Conservation (phyloP, 2,329 filamentous ascomycete genomes). For the Rhynchosporium secalis region DNA sequence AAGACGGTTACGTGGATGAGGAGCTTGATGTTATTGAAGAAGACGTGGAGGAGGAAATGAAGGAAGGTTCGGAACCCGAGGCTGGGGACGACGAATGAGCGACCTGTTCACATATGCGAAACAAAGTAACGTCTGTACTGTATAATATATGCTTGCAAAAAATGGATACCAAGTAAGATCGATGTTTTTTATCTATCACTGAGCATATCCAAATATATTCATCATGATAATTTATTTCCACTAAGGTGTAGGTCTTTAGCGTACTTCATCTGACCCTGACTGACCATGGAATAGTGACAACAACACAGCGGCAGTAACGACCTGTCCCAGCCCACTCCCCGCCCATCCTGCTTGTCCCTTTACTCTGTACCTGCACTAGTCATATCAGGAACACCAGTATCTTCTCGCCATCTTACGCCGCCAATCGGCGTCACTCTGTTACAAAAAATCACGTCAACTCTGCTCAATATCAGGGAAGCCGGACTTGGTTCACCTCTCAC, state of each 20-base stretch:
- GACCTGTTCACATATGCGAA: background rate
- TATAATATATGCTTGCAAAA: background rate
- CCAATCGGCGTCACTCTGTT: background rate
- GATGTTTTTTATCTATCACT: too few species aligned
- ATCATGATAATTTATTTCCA: too few species aligned
- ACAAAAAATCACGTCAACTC: conserved; percentile 12
- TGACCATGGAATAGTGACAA: conserved; percentile 4
- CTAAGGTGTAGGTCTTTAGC: background rate
- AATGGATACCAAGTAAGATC: conserved; percentile 7
- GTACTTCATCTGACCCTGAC: background rate
- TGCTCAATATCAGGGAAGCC: background rate
- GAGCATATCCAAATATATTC: too few species aligned
- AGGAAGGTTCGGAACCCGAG: conserved; percentile 33
- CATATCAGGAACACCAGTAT: conserved; percentile 2
- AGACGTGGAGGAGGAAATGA: conserved; percentile 27
- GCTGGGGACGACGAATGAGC: conserved; percentile 20
- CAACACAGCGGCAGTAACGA: conserved; percentile 13
- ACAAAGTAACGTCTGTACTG: background rate
- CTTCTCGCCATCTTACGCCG: background rate
- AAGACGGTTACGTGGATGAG: conserved; percentile 25
- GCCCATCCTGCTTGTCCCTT: background rate
- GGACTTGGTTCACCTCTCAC: conserved; percentile 1
- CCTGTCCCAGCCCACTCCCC: background rate
- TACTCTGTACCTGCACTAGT: background rate
- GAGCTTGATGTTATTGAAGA: conserved; percentile 32